Conservation (phyloP, 768 basidiomycete genomes). For the Termitomyces sp. region DNA sequence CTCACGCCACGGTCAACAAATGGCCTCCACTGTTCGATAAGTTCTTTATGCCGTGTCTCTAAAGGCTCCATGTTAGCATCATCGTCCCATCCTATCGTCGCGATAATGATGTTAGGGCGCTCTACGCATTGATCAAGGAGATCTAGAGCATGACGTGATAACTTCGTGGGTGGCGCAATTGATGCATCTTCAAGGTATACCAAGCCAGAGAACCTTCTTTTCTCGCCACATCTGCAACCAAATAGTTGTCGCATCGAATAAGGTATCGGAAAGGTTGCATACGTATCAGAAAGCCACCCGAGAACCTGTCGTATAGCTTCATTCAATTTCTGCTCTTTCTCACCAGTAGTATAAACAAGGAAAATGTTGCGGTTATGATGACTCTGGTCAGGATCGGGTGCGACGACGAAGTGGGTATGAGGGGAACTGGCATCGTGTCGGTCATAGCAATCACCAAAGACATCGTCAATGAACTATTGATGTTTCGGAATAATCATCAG, state of each 20-base stretch:
- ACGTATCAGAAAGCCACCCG: slow-evolving; percentile 10
- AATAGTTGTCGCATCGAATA: not conserved
- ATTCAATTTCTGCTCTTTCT: slow-evolving; percentile 6
- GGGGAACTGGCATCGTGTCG: not conserved
- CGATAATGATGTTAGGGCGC: slow-evolving; percentile 3
- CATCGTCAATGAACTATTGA: slow-evolving; percentile 5
- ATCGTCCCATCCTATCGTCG: slow-evolving; percentile 9
- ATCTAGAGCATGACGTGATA: slow-evolving; percentile 1
- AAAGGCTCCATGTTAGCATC: not conserved
- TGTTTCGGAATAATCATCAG: not conserved
- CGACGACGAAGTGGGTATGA: slow-evolving; percentile 2
- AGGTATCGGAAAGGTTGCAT: not conserved
- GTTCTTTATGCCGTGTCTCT: slow-evolving; percentile 6
- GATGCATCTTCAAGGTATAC: slow-evolving; percentile 8
- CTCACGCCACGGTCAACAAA: slow-evolving; percentile 10
- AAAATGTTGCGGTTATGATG: slow-evolving; percentile 4
- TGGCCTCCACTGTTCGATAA: slow-evolving; percentile 7
- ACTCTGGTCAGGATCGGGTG: not conserved
- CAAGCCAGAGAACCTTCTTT: slow-evolving; percentile 9
- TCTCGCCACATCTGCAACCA: not conserved
- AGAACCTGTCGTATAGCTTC: slow-evolving; percentile 3
- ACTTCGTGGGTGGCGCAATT: not conserved
- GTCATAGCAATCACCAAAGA: not conserved
- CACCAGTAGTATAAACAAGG: slow-evolving; percentile 5
- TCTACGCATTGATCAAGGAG: slow-evolving; percentile 6